Percentiles rank a stretch among this genome's conserved stretches.
Evolutionary conservation across 257 asterid genomes (phyloP).

Genomic region (Capsicum baccatum): DNA sequence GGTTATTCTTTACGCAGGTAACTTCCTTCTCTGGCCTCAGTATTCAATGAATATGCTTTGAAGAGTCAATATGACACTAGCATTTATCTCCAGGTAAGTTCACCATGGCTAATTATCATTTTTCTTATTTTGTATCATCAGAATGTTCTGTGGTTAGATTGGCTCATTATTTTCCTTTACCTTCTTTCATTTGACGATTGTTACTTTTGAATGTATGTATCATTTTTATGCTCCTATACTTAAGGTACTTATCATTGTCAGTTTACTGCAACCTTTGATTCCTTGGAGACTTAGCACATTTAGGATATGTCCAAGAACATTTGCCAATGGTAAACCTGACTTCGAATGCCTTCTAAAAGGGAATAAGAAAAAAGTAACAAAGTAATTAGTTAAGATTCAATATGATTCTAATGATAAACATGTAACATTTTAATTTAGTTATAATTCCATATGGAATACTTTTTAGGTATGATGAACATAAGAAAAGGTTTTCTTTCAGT

Average conservation of each 20-base stretch:
- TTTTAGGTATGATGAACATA: too few relatives aligned
- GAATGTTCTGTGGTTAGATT: slow-evolving; percentile 12
- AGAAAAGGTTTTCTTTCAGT: too few relatives aligned
- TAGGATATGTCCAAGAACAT: slow-evolving; percentile 11
- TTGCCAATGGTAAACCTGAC: neutral
- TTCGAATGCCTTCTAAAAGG: slow-evolving; percentile 8
- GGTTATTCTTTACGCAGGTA: slow-evolving; percentile 52
- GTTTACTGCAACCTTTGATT: slow-evolving; percentile 20
- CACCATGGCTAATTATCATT: neutral
- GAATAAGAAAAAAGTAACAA: neutral
- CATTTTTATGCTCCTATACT: neutral
- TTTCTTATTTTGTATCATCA: neutral
- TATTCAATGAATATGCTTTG: slow-evolving; percentile 93
- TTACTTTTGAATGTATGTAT: neutral
- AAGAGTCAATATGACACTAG: slow-evolving; percentile 98
- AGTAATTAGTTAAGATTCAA: neutral
- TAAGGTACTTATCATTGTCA: slow-evolving; percentile 13
- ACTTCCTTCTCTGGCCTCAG: slow-evolving; percentile 98
- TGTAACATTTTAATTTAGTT: too few relatives aligned
- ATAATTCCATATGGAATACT: too few relatives aligned
- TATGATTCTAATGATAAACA: slow-evolving; percentile 6
- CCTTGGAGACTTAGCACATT: neutral
- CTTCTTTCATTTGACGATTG: neutral
- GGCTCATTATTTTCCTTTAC: slow-evolving; percentile 16
- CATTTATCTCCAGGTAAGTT: slow-evolving; percentile 91